Percentiles rank a stretch among this genome's conserved stretches.
These are phyloP conservation scores for Colletotrichum liaoningense DNA, from an alignment of 2,329 filamentous ascomycete species.

Conservation along the genomic window DNA sequence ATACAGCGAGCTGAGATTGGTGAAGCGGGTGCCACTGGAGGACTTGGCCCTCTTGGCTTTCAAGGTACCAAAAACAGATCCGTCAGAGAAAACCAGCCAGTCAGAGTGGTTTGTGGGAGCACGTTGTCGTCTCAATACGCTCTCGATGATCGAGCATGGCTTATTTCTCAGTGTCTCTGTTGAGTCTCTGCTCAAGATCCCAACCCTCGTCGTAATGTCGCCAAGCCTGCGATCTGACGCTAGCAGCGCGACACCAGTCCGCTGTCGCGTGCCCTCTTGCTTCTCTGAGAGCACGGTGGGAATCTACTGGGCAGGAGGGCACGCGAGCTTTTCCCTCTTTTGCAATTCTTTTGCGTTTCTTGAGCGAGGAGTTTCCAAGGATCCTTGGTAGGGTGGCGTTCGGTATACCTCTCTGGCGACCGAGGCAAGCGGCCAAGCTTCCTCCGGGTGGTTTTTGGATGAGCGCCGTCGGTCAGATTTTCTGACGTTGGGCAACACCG, in stretches of 20 bases:
- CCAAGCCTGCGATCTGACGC: conserved; percentile 28
- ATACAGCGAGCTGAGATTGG: conserved; percentile 22
- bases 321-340: conserved; percentile 26
- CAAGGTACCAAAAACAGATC: conserved; percentile 25
- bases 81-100: conserved; percentile 4
- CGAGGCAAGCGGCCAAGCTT: conserved; percentile 20
- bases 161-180: not conserved
- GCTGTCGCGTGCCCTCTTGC: conserved; percentile 32
- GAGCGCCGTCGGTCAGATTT: not conserved
- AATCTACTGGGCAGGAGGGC: conserved; percentile 22
- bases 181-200: not conserved
- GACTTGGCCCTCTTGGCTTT: conserved; percentile 33
- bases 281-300: conserved; percentile 24
- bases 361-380: not conserved
- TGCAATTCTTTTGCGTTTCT: not conserved
- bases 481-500: not conserved
- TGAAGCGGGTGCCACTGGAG: conserved; percentile 11
- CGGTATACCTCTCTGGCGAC: not conserved
- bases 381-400: not conserved
- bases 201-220: conserved; percentile 2
- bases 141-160: not conserved
- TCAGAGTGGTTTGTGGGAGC: conserved; percentile 3
- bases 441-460: not conserved
- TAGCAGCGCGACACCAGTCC: not conserved
- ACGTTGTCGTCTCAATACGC: conserved; percentile 27